A percentile compares a stretch with the other conserved stretches of the same genome.
phyloP scores from a whole-genome alignment of 352 stramenopile species.

The Plasmopara muralis region DNA sequence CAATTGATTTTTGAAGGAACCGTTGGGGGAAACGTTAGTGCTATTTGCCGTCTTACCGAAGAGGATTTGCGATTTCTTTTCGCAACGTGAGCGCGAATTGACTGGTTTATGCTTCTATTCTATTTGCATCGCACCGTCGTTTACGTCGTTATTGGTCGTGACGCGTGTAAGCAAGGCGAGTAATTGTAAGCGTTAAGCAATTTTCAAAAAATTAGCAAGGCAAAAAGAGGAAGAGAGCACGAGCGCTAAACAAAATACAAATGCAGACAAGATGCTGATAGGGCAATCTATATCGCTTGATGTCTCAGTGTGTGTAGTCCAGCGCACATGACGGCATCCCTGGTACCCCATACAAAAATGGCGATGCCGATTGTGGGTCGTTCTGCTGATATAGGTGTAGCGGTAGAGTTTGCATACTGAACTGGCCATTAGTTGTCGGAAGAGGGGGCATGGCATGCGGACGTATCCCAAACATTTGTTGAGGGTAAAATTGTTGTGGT shows the following conservation, averaged over 20 bases:
- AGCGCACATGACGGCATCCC: constrained; percentile 22
- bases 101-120: neutral
- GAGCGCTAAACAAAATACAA: constrained; percentile 29
- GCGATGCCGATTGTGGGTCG: constrained; percentile 24
- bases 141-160: constrained; percentile 13
- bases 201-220: constrained; percentile 19
- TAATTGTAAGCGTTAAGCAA: neutral
- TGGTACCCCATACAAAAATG: constrained; percentile 32
- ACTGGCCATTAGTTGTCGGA: constrained; percentile 17
- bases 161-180: neutral
- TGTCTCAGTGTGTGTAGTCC: constrained; percentile 26
- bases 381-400: constrained; percentile 30
- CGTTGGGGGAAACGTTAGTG: constrained; percentile 88
- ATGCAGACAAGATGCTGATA: neutral
- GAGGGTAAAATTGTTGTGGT: constrained; percentile 27
- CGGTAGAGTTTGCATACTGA: constrained; percentile 18
- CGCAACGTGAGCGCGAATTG: constrained; percentile 21
- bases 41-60: constrained; percentile 88
- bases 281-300: neutral
- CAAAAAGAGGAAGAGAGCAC: constrained; percentile 33
- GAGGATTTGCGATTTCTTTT: constrained; percentile 94
- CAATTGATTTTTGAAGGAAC: constrained; percentile 98
- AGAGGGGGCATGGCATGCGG: constrained; percentile 26
- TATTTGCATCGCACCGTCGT: constrained; percentile 14
- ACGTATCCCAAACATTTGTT: constrained; percentile 23